These are phyloP conservation scores for Coccomyxa subellipsoidea DNA, from an alignment of 163 green algal species.

Conservation along the genomic window DNA sequence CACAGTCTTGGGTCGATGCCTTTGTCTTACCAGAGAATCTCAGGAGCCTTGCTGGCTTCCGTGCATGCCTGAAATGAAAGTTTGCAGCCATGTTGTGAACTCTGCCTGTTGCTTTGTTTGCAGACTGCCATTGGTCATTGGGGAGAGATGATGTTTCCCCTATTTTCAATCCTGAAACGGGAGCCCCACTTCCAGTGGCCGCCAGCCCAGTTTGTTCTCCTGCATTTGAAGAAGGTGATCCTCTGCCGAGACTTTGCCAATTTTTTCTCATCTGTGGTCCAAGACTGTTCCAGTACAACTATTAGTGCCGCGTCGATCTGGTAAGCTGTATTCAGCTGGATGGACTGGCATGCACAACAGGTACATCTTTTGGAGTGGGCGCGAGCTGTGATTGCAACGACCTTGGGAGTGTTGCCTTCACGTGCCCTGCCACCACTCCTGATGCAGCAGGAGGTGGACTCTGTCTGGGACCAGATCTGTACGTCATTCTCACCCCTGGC, in stretches of 20 bases:
- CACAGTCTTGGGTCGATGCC: too few relatives aligned
- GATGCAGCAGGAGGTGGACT: conserved; percentile 65
- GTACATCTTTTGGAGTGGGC: conserved; percentile 82
- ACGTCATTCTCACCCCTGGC: not conserved
- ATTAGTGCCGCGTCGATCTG: too few relatives aligned
- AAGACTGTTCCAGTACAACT: too few relatives aligned
- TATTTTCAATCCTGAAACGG: conserved; percentile 53
- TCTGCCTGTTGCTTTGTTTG: conserved; percentile 10
- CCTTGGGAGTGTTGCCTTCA: conserved; percentile 51
- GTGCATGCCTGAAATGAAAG: not conserved
- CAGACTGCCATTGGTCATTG: conserved; percentile 89
- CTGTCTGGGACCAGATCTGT: conserved; percentile 70
- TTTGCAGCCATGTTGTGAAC: too few relatives aligned
- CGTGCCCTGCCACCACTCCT: conserved; percentile 69
- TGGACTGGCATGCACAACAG: not conserved
- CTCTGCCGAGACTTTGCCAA: not conserved
- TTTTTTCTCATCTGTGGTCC: too few relatives aligned
- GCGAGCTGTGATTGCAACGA: conserved; percentile 65
- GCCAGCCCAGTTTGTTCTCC: conserved; percentile 71
- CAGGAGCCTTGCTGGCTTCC: too few relatives aligned
- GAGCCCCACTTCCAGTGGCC: conserved; percentile 55
- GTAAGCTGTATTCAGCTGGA: too few relatives aligned
- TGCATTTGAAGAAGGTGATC: conserved; percentile 67
- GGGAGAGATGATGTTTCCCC: conserved; percentile 83
- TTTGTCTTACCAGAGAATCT: too few relatives aligned